phyloP scores from a whole-genome alignment of 1,139 yeast genomes.

The Yarrowia galli region DNA sequence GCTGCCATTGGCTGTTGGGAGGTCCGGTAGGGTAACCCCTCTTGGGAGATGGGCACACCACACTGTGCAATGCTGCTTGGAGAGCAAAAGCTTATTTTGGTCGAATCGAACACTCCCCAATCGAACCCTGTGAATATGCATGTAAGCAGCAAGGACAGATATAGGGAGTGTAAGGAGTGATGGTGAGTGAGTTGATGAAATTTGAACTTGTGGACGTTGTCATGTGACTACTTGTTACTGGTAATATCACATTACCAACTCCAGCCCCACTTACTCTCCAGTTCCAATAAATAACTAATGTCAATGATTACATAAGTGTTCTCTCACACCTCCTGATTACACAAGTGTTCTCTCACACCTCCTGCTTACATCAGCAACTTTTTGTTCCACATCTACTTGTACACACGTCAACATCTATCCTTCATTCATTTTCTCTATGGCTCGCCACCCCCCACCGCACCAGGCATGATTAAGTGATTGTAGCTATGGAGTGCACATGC shows the following conservation, averaged over 20 bases:
- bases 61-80: neutral
- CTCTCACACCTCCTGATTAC: too few species aligned
- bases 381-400: too few species aligned
- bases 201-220: too few species aligned
- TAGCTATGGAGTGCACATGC: constrained; percentile 26
- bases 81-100: constrained; percentile 1
- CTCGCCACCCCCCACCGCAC: constrained; percentile 25
- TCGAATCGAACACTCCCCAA: constrained; percentile 1
- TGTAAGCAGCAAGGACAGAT: constrained; percentile 5
- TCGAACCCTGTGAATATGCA: neutral
- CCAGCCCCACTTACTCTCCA: too few species aligned
- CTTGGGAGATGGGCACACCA: neutral
- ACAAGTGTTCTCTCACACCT: too few species aligned
- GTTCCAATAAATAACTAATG: too few species aligned
- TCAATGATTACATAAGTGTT: too few species aligned
- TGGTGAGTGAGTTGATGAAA: too few species aligned
- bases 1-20: constrained; percentile 33
- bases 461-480: constrained; percentile 36
- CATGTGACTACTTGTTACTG: too few species aligned
- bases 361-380: too few species aligned
- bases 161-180: too few species aligned
- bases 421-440: constrained; percentile 24
- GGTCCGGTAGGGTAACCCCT: constrained; percentile 22
- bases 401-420: neutral
- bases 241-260: too few species aligned